Conservation (phyloP, 1,284 basidiomycete genomes). For the Termitomyces sp. region DNA sequence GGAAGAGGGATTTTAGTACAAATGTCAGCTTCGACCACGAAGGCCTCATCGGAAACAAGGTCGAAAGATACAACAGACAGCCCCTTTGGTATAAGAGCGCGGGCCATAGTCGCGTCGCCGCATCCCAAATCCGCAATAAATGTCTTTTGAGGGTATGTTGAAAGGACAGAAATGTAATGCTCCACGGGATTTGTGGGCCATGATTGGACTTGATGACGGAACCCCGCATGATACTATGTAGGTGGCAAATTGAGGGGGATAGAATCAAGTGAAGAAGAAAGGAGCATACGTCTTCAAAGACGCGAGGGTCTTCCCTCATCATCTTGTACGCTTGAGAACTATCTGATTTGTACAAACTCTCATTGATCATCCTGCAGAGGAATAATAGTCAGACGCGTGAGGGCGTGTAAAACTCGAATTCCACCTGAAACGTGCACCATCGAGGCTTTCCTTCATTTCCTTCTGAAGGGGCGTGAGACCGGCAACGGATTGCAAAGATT, state of each 20-base stretch:
- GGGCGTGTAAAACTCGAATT: conserved; percentile 14
- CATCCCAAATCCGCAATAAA: conserved; percentile 94
- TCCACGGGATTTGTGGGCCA: conserved; percentile 92
- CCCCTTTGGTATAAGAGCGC: conserved; percentile 62
- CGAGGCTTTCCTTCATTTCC: conserved; percentile 70
- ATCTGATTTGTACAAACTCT: conserved; percentile 79
- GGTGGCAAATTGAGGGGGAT: background rate
- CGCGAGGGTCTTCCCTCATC: conserved; percentile 75
- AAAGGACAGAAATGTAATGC: conserved; percentile 62
- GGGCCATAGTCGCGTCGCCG: conserved; percentile 89
- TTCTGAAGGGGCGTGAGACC: conserved; percentile 70
- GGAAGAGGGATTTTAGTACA: conserved; percentile 73
- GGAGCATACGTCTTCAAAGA: conserved; percentile 67
- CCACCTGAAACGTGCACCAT: conserved; percentile 83
- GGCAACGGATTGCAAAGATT: conserved; percentile 9
- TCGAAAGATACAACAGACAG: conserved; percentile 77
- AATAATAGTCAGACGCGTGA: conserved; percentile 5
- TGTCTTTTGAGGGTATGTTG: conserved; percentile 56
- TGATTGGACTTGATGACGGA: conserved; percentile 81
- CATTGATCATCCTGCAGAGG: conserved; percentile 74
- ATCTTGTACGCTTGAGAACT: conserved; percentile 71
- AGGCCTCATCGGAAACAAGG: conserved; percentile 68
- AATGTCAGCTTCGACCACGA: conserved; percentile 77
- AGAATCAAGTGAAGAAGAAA: background rate
- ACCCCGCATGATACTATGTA: conserved; percentile 85